These are phyloP conservation scores for Claviceps arundinis DNA, from an alignment of 2,329 filamentous ascomycete species.

Conservation along the genomic window DNA sequence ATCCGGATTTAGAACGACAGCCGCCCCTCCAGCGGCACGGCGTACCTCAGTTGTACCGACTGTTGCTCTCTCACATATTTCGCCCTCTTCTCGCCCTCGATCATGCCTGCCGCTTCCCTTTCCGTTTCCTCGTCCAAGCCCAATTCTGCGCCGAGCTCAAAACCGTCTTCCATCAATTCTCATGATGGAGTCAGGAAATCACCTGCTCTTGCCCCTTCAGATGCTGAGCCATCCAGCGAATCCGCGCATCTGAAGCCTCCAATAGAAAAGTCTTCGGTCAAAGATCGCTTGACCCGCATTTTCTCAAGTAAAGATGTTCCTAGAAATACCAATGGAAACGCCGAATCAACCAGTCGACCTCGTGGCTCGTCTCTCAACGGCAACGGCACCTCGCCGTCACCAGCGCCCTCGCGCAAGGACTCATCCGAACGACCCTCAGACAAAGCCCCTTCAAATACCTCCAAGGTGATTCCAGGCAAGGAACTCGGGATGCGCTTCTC, in stretches of 20 bases:
- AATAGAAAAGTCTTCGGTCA: conserved; percentile 47
- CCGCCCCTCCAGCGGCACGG: not conserved
- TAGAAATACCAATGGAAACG: conserved; percentile 20
- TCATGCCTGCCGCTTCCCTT: conserved; percentile 4
- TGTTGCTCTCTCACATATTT: not conserved
- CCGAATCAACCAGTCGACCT: conserved; percentile 20
- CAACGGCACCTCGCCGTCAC: conserved; percentile 20
- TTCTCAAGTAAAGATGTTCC: conserved; percentile 44
- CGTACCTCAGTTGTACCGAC: conserved; percentile 1
- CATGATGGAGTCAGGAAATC: conserved; percentile 29
- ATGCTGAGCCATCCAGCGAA: conserved; percentile 19
- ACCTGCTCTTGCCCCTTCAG: conserved; percentile 26
- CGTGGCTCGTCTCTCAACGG: conserved; percentile 23
- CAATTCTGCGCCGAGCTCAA: conserved; percentile 5
- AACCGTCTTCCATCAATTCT: conserved; percentile 17
- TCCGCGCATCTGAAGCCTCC: conserved; percentile 17
- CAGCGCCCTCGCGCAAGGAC: conserved; percentile 28
- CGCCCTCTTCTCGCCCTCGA: not conserved
- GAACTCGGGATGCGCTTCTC: conserved; percentile 38
- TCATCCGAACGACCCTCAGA: conserved; percentile 20
- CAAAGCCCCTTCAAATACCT: conserved; percentile 15
- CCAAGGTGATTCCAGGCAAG: conserved; percentile 17
- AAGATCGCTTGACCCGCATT: conserved; percentile 51
- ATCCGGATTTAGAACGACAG: not conserved
- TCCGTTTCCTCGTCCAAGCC: conserved; percentile 3